Percentiles rank a stretch among this genome's conserved stretches.
Evolutionary conservation across 768 basidiomycete genomes (phyloP).

Genomic region (Hypsizygus marmoreus): DNA sequence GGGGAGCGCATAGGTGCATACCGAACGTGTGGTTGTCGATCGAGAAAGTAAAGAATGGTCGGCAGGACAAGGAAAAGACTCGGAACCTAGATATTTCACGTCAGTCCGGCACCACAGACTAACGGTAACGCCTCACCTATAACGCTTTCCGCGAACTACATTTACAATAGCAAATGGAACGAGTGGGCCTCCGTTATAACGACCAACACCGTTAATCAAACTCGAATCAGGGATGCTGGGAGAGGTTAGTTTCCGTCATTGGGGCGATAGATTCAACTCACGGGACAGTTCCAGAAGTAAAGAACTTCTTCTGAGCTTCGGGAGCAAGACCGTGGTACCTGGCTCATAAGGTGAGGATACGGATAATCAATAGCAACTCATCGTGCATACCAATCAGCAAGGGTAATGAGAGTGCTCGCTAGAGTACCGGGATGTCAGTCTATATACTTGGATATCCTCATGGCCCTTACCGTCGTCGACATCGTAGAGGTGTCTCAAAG

Average conservation of each 20-base stretch:
- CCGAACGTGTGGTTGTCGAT: slow-evolving; percentile 33
- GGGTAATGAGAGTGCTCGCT: slow-evolving; percentile 35
- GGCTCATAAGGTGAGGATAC: neutral
- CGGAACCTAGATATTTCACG: slow-evolving; percentile 46
- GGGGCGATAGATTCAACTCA: slow-evolving; percentile 11
- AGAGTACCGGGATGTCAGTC: neutral
- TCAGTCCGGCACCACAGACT: no score
- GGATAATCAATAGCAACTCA: neutral
- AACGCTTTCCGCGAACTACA: slow-evolving; percentile 40
- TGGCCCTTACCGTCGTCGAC: slow-evolving; percentile 34
- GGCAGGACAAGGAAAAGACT: slow-evolving; percentile 44
- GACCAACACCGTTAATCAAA: slow-evolving; percentile 45
- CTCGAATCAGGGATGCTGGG: slow-evolving; percentile 35
- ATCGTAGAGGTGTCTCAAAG: slow-evolving; percentile 34
- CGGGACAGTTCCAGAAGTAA: slow-evolving; percentile 29
- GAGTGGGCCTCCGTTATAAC: slow-evolving; percentile 38
- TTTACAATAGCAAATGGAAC: slow-evolving; percentile 42
- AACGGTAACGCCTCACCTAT: no score
- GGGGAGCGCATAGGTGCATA: neutral
- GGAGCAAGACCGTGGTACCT: slow-evolving; percentile 30
- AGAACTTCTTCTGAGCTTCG: slow-evolving; percentile 33
- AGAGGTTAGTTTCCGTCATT: slow-evolving; percentile 15
- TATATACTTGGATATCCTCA: slow-evolving; percentile 11
- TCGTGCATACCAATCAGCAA: slow-evolving; percentile 24
- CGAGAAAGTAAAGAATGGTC: slow-evolving; percentile 37